Conservation (phyloP, 257 asterid genomes). For the Primulina tabacum region DNA sequence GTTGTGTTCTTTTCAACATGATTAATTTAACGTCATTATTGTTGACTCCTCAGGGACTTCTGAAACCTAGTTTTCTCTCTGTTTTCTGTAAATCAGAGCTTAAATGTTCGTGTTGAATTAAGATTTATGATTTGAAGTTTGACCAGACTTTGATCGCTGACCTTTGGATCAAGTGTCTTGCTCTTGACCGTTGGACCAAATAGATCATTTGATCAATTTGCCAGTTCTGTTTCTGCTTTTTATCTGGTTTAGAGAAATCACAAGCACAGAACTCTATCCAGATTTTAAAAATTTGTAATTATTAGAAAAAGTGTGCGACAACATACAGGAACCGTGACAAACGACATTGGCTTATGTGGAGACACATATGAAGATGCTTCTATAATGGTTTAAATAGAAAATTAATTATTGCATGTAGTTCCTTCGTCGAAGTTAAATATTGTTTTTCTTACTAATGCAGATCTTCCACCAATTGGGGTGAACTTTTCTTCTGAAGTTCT, state of each 20-base stretch:
- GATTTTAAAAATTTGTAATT: not conserved
- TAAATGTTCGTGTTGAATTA: too few species aligned
- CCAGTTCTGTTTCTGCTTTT: not conserved
- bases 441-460: constrained; percentile 21
- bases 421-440: not conserved
- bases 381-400: not conserved
- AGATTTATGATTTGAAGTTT: not conserved
- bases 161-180: not conserved
- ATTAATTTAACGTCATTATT: too few species aligned
- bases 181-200: not conserved
- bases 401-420: not conserved
- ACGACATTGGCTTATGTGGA: not conserved
- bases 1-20: too few species aligned
- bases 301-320: not conserved
- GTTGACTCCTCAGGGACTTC: not conserved
- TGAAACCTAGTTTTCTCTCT: not conserved
- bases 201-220: not conserved
- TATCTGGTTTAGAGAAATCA: not conserved
- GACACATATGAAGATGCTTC: not conserved
- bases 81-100: not conserved
- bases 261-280: not conserved
- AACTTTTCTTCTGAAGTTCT: constrained; percentile 33
- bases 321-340: not conserved
- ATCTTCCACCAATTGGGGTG: constrained; percentile 31
- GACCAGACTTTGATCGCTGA: not conserved